Evolutionary conservation across 495 filamentous ascomycete species (phyloP).

Genomic region (Neurospora sp.): DNA sequence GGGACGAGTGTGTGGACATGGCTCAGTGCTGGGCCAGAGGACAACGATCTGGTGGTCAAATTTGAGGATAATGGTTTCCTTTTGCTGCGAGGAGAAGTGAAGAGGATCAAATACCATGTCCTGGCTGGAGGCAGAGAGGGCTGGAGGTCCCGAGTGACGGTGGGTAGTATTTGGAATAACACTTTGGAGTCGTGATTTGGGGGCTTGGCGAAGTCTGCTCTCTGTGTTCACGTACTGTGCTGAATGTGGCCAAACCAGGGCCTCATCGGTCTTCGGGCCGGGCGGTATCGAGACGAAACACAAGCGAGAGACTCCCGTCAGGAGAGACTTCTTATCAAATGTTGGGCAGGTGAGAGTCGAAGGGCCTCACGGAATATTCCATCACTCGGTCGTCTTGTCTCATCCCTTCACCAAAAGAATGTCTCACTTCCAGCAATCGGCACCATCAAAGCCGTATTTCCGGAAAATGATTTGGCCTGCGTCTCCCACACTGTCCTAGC

Average conservation of each 20-base stretch:
- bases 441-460: neutral
- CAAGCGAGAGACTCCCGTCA: neutral
- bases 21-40: conserved; percentile 43
- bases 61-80: conserved; percentile 56
- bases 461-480: neutral
- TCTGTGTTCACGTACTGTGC: neutral
- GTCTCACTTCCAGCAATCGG: neutral
- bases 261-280: neutral
- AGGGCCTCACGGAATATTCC: neutral
- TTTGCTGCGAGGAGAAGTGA: conserved; percentile 41
- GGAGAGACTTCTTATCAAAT: neutral
- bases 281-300: neutral
- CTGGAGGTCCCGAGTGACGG: conserved; percentile 47
- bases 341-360: neutral
- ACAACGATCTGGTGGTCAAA: conserved; percentile 43
- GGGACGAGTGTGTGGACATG: conserved; percentile 59
- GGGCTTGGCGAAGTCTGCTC: neutral
- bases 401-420: neutral
- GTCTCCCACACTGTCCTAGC: neutral
- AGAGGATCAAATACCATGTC: conserved; percentile 37
- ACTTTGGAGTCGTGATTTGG: conserved; percentile 24
- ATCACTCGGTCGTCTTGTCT: neutral
- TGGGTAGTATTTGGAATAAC: conserved; percentile 57
- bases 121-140: conserved; percentile 36
- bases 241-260: neutral